Evolutionary conservation across 352 stramenopile genomes (phyloP).

Genomic region (Thalassiosira delicatula): DNA sequence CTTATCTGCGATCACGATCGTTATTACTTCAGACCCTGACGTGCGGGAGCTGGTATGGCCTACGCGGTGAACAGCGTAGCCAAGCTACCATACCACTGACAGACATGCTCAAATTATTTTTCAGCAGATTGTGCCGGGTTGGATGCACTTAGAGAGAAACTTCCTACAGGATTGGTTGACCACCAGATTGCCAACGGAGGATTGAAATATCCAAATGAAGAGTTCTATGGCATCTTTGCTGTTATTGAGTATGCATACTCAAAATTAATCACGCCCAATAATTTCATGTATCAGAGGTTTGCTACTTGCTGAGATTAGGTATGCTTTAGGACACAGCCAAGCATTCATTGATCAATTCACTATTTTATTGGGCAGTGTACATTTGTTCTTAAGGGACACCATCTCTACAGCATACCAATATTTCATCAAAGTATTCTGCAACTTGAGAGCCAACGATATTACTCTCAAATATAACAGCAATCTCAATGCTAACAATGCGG

Average conservation of each 20-base stretch:
- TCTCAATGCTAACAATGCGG: conserved; percentile 12
- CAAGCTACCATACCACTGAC: too few species aligned
- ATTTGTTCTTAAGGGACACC: conserved; percentile 20
- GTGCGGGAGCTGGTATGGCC: too few species aligned
- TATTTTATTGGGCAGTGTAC: conserved; percentile 16
- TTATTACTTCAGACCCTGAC: too few species aligned
- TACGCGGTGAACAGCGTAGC: too few species aligned
- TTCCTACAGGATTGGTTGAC: conserved; percentile 39
- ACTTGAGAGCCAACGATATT: conserved; percentile 39
- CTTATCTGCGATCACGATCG: too few species aligned
- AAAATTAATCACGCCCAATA: conserved; percentile 5
- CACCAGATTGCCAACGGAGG: conserved; percentile 2
- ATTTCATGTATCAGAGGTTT: conserved; percentile 27
- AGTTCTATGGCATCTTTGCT: conserved; percentile 28
- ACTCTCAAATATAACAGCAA: conserved; percentile 37
- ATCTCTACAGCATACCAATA: conserved; percentile 9
- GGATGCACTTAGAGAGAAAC: too few species aligned
- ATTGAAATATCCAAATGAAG: conserved; percentile 35
- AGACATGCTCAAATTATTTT: too few species aligned
- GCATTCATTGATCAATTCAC: conserved; percentile 11
- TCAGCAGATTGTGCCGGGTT: too few species aligned
- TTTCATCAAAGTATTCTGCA: conserved; percentile 38
- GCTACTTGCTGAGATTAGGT: conserved; percentile 18
- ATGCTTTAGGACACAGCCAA: conserved; percentile 19
- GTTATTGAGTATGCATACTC: conserved; percentile 33